Percentiles rank a stretch among this genome's conserved stretches.
Evolutionary conservation across 306 rosid species (phyloP).

Genomic region (Cotoneaster glaucophyllus): DNA sequence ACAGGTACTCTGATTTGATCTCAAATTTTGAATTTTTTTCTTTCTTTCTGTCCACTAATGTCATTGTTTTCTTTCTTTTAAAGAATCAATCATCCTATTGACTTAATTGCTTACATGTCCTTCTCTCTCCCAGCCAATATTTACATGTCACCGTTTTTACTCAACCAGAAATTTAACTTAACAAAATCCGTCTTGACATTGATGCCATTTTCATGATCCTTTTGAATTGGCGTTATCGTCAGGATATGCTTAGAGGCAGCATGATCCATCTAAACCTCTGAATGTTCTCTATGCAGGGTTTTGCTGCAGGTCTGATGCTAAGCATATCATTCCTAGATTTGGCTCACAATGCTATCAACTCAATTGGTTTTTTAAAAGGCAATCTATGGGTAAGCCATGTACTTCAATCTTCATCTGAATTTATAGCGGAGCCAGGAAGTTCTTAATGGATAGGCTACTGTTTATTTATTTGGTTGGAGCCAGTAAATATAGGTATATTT

Average conservation of each 20-base stretch:
- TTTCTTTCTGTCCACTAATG: background rate
- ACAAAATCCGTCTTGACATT: background rate
- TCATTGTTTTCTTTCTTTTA: background rate
- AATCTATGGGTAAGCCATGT: constrained; percentile 73
- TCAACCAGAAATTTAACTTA: background rate
- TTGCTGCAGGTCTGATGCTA: constrained; percentile 95
- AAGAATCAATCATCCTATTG: background rate
- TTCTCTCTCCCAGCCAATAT: background rate
- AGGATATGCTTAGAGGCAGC: background rate
- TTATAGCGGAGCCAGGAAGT: background rate
- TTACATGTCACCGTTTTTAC: background rate
- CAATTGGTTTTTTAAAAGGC: constrained; percentile 88
- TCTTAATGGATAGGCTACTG: background rate
- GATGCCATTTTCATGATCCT: background rate
- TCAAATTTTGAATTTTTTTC: background rate
- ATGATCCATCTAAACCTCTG: background rate
- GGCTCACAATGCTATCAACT: constrained; percentile 93
- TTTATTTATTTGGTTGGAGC: background rate
- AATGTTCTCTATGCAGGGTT: constrained; percentile 50
- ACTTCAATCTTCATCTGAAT: background rate
- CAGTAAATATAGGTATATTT: background rate
- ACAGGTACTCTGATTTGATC: constrained; percentile 44
- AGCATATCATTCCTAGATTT: constrained; percentile 96
- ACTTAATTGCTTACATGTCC: background rate
- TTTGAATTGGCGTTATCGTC: background rate